Base-by-base conservation (phyloP, 176 grass and related monocot species). In the Oryza rufipogon region DNA sequence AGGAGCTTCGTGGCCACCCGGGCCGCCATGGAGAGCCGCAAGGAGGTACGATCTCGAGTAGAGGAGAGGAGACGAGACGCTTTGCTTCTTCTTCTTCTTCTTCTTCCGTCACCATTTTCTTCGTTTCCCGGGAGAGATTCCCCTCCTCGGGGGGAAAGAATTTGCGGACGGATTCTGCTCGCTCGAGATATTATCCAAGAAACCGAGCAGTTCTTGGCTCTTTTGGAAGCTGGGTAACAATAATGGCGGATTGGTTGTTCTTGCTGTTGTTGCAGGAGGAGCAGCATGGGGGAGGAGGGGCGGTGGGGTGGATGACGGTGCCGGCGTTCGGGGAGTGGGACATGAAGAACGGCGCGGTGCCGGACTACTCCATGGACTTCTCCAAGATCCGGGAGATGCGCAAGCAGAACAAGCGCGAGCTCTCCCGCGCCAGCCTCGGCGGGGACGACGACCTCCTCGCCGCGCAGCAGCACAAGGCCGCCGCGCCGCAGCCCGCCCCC, bases 291-390 rank as follows among this genome's bases (percentile, higher is more conserved):
- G 46, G 46, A 12, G 82, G 73, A 14, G 66, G 70, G 16, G 72
- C 75, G 42, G 76, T 72, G 3, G 90, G 78, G 36, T 92, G 87
- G 84, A 92, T 94, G 92, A 89, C 92, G 10, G 92, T 94, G 76
- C 92, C 92, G 51, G 80, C 92, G 48, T 94, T 94, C 76, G 92
- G 92, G 56, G 90, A 94, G 23, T 94, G 92, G 92, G 92, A 94
- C 71, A 84, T 80, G 85, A 94, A 94, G 77, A 94, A 94, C 90
- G 92, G 92, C 70, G 51, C 91, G 64, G 67, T 88, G 84, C 92
- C 92, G 16, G 92, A 94, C 67, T 94, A 94, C 92, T 94, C 92
- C 72, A 86, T 94, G 92, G 90, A 94, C 61, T 94, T 94, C 87
- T 89, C 92, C 90, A 94, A 94, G 90, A 94, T 94, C 79, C 90